Evolutionary conservation across 768 basidiomycete species (phyloP).

Genomic region (Termitomyces sp.): DNA sequence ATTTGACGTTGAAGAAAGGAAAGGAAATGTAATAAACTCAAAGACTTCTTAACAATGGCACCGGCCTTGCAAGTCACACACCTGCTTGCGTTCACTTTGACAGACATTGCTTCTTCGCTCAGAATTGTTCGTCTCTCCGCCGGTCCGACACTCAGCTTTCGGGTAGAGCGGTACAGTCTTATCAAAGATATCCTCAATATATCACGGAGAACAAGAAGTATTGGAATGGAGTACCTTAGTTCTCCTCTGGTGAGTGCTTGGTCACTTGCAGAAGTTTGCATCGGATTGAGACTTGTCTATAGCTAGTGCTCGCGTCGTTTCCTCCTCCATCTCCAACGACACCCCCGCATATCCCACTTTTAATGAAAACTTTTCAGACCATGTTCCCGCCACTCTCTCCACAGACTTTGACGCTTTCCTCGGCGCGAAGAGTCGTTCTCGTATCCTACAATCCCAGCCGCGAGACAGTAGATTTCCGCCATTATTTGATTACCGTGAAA

Average conservation of each 20-base stretch:
- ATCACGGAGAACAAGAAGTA: conserved; percentile 61
- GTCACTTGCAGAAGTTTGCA: not conserved
- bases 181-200: conserved; percentile 76
- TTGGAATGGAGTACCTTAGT: conserved; percentile 86
- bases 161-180: conserved; percentile 88
- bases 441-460: conserved; percentile 85
- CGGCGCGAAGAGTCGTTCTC: conserved; percentile 91
- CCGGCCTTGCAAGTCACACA: conserved; percentile 90
- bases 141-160: conserved; percentile 91
- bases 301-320: conserved; percentile 92
- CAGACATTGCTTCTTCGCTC: conserved; percentile 78
- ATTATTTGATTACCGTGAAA: conserved; percentile 93
- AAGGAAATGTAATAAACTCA: conserved; percentile 81
- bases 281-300: not conserved
- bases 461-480: conserved; percentile 86
- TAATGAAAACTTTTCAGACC: conserved; percentile 95
- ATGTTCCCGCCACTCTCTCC: conserved; percentile 93
- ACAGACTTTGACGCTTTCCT: conserved; percentile 71
- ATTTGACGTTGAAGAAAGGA: conserved; percentile 48
- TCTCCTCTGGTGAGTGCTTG: conserved; percentile 72
- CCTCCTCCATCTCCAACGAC: conserved; percentile 68
- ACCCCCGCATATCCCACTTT: conserved; percentile 80
- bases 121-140: conserved; percentile 82
- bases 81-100: conserved; percentile 86
- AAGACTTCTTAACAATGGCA: conserved; percentile 91